These are phyloP conservation scores for Ilyonectria destructans DNA, from an alignment of 2,329 filamentous ascomycete species.

Conservation along the genomic window DNA sequence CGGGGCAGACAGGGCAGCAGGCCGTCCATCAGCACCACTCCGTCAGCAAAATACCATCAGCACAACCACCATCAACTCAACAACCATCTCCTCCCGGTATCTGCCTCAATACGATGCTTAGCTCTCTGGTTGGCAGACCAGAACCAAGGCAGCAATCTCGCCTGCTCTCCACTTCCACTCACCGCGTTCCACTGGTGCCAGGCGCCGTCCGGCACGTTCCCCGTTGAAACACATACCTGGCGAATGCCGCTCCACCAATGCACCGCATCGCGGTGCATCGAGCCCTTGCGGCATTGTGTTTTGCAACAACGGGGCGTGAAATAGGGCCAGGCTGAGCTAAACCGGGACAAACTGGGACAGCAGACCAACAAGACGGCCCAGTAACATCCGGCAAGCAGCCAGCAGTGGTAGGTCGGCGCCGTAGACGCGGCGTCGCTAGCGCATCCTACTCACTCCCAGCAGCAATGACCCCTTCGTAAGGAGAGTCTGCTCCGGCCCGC, in stretches of 20 bases:
- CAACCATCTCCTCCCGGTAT: neutral
- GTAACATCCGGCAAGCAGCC: neutral
- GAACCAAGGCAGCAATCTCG: constrained; percentile 4
- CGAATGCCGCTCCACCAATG: constrained; percentile 15
- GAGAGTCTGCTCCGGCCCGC: constrained; percentile 37
- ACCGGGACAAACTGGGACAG: constrained; percentile 6
- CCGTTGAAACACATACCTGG: neutral
- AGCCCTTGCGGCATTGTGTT: constrained; percentile 3
- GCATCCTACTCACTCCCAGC: neutral
- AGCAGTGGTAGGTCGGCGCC: constrained; percentile 8
- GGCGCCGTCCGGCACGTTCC: neutral
- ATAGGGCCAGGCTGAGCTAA: neutral
- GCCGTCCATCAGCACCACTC: neutral
- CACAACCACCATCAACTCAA: neutral
- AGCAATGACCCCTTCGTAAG: constrained; percentile 22
- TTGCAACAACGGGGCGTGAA: constrained; percentile 14
- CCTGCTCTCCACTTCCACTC: neutral
- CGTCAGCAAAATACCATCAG: neutral
- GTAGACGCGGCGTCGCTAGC: constrained; percentile 2
- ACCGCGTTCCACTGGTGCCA: constrained; percentile 1
- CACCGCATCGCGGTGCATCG: constrained; percentile 12
- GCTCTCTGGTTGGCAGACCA: neutral
- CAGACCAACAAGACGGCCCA: constrained; percentile 16
- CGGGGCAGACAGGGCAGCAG: neutral
- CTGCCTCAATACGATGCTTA: neutral